Base-by-base conservation (phyloP, 2,329 filamentous ascomycete genomes). In the Furcasterigmium furcatum region DNA sequence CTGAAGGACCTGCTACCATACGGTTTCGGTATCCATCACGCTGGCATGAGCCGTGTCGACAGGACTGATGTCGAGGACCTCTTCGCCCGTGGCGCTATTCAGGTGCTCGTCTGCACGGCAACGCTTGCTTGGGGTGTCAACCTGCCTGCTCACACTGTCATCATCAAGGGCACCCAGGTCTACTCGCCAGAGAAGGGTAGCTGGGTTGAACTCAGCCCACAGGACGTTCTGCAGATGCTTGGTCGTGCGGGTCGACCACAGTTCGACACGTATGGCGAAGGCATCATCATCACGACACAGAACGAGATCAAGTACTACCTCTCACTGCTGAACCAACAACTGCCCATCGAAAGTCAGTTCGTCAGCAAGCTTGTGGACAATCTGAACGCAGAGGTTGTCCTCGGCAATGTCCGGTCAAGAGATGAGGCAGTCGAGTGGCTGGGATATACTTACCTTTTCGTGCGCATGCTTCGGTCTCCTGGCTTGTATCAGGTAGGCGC, bases 101-200 rank as follows among this genome's bases (percentile, higher is more conserved):
- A 96, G 63, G 94, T 99, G 2, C 82, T 99, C 42, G 92, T 97
- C 29, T 97, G 91, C 68, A 99, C 94, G 32, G 92, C 95, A 32
- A 99, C 94, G n/a, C 76, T 99, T 44, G 94, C 94, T 20, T 99
- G 94, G 94, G 94, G 94, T 82, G 94, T 99, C 62, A 99, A 99
- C 67, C 72, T 99, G 61, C 94, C 94, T 5, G 94, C 94, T 3
- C 94, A 99, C 61, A 97, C 94, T 1, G 94, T 99, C 59, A 92
- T 99, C 61, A 99, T 99, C 74, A 99, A 99, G 70, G 94, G 94
- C 45, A 99, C 94, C 1, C 91, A 96, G 61, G 87, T 99, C 18
- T 99, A 99, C 70, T 97, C 94, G 0, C 94, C 94, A 1, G 94
- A 99, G 64, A 97, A 96, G 72, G 94, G 94, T 72, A 94, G 88